phyloP scores from a whole-genome alignment of 495 filamentous ascomycete species.

The Daldinia grandis region DNA sequence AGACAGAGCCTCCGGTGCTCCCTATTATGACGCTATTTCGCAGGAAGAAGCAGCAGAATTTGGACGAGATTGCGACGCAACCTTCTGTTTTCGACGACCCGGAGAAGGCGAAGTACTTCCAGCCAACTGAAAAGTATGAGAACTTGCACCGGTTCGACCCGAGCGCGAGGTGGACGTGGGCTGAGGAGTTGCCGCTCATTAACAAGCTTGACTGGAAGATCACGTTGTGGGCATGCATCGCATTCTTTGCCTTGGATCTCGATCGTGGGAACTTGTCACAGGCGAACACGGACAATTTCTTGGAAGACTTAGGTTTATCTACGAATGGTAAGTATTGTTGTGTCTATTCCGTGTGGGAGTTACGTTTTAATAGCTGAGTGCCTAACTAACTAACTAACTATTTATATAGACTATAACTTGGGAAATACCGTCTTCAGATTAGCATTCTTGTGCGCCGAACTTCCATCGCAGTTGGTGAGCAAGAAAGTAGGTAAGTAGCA shows the following conservation, averaged over 20 bases:
- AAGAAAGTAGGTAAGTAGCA: constrained; percentile 76
- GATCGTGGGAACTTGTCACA: constrained; percentile 37
- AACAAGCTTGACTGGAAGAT: constrained; percentile 47
- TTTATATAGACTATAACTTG: constrained; percentile 70
- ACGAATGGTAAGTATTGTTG: constrained; percentile 56
- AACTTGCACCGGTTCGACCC: constrained; percentile 61
- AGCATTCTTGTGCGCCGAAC: constrained; percentile 71
- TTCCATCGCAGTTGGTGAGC: constrained; percentile 77
- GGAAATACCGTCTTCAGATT: constrained; percentile 76
- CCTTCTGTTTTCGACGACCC: constrained; percentile 53
- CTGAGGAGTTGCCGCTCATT: constrained; percentile 33
- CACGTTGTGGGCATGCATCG: constrained; percentile 37
- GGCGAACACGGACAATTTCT: constrained; percentile 66
- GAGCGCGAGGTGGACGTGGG: constrained; percentile 34
- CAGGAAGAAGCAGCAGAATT: constrained; percentile 17
- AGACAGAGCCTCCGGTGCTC: constrained; percentile 23
- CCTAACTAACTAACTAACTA: too few species aligned
- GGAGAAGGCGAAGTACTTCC: constrained; percentile 58
- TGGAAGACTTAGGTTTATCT: constrained; percentile 62
- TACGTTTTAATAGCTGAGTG: not conserved
- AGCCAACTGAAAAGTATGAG: constrained; percentile 56
- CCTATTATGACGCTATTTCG: constrained; percentile 32
- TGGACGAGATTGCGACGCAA: constrained; percentile 36
- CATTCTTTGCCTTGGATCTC: constrained; percentile 33
- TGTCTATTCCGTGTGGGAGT: not conserved